Evolutionary conservation across 441 rosid species (phyloP).

Genomic region (Kokia cookei): DNA sequence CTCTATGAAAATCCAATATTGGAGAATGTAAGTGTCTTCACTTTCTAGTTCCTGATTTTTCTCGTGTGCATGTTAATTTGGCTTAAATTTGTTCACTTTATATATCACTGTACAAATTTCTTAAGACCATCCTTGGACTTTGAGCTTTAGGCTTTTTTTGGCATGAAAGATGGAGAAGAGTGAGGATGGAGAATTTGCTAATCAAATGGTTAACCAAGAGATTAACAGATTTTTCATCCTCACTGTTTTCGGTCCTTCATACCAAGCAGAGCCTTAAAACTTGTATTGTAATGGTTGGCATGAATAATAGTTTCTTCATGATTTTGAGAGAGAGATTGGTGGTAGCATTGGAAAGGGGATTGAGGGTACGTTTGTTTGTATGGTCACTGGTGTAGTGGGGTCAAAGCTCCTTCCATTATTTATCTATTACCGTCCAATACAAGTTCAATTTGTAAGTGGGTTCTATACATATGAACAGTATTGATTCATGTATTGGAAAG

Average conservation of each 20-base stretch:
- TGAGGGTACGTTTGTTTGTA: not conserved
- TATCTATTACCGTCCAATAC: not conserved
- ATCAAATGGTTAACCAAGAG: no score
- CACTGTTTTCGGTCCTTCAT: no score
- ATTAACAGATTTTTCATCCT: no score
- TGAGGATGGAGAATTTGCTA: no score
- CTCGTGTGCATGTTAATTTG: not conserved
- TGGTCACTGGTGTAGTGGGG: not conserved
- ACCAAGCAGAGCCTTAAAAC: not conserved
- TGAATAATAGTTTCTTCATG: not conserved
- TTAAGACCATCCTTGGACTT: not conserved
- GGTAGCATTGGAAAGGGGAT: not conserved
- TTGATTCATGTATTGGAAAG: not conserved
- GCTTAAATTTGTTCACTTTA: not conserved
- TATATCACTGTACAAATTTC: not conserved
- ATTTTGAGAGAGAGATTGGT: not conserved
- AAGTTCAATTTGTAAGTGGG: not conserved
- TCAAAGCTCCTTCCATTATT: no score
- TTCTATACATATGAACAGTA: not conserved
- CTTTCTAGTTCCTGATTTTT: not conserved
- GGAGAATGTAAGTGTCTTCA: conserved; percentile 66
- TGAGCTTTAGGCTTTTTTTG: not conserved
- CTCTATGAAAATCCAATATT: conserved; percentile 83
- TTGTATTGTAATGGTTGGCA: not conserved
- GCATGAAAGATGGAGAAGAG: no score